Base-by-base conservation (phyloP, 257 asterid species). In the Ajuga chamaepitys region DNA sequence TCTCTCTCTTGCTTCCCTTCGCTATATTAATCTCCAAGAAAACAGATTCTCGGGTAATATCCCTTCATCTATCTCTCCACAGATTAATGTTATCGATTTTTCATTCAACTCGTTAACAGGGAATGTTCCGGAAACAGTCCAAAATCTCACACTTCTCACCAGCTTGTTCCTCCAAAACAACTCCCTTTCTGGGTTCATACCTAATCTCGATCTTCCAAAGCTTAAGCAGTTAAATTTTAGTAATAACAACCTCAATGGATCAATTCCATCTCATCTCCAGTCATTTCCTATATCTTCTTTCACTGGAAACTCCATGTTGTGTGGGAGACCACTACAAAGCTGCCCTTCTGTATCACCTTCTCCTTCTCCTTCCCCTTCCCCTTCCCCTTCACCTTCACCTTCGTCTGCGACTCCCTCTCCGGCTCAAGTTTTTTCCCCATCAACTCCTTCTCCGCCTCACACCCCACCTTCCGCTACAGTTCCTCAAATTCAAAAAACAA, bases 91-190 rank as follows among this genome's bases (percentile, higher is more conserved):
- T 46, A 34, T 88, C 34, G 88, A 86, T 74, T 73, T 88, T 7
- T 88, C 96, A 5, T 86, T 78, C 68, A 89, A 89, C 76, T 84
- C 87, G 4, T 78, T 89, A 71, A 76, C 87, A 0, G 95, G 92
- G 35, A 35, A 66, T 32, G 66, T 86, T 41, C 93, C 96, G 1
- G 56, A 32, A 20, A 24, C 70, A 28, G 9, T 82, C 12, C 77
- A 58, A 20, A 84, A 81, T 70, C 78, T 86, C 67, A 80, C 83
- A 1, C 54, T 4, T 10, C 87, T 88, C 68, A 61, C 83, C 58
- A 67, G 67, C 55, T 72, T 86, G 66, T 70, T 83, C 83, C 79
- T 86, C 37, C 93, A 89, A 59, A 77, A 81, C 81, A 89, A 89
- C 83, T 75, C 85, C 4, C 77, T 89, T 17, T 57, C 86, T 0